Conservation (phyloP, 345 rosid species). For the Draba incana region DNA sequence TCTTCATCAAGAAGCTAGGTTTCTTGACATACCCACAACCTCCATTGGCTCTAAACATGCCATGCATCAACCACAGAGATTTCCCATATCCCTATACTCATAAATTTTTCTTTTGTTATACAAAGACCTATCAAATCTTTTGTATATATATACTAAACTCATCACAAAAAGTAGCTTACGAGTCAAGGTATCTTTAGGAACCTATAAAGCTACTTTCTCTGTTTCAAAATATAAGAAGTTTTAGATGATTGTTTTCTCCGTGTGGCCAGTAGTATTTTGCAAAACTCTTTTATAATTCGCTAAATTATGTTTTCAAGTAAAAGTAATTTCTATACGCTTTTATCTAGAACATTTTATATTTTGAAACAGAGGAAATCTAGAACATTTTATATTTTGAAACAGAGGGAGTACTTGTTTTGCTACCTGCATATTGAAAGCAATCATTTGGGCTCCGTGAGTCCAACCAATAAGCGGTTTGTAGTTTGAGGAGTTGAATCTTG, state of each 20-base stretch:
- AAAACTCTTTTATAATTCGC: too few species aligned
- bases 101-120: slow-evolving; percentile 1
- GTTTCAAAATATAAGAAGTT: too few species aligned
- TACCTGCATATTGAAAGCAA: slow-evolving; percentile 94
- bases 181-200: slow-evolving; percentile 3
- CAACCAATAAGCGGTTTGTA: slow-evolving; percentile 85
- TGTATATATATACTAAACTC: neutral
- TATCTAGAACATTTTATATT: too few species aligned
- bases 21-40: slow-evolving; percentile 91
- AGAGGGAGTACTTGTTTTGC: neutral
- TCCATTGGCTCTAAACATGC: slow-evolving; percentile 92
- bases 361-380: too few species aligned
- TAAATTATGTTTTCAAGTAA: too few species aligned
- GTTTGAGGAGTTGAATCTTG: slow-evolving; percentile 83
- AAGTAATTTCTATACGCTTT: too few species aligned
- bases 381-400: too few species aligned
- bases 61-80: slow-evolving; percentile 89
- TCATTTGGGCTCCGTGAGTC: slow-evolving; percentile 99
- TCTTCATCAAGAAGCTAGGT: slow-evolving; percentile 64
- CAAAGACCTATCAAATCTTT: neutral
- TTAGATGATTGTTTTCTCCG: too few species aligned
- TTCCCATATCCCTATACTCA: slow-evolving; percentile 70
- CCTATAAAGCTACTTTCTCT: neutral
- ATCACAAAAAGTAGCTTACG: slow-evolving; percentile 6
- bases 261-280: too few species aligned